phyloP scores from a whole-genome alignment of 768 basidiomycete genomes.

The Tulasnella sp. region DNA sequence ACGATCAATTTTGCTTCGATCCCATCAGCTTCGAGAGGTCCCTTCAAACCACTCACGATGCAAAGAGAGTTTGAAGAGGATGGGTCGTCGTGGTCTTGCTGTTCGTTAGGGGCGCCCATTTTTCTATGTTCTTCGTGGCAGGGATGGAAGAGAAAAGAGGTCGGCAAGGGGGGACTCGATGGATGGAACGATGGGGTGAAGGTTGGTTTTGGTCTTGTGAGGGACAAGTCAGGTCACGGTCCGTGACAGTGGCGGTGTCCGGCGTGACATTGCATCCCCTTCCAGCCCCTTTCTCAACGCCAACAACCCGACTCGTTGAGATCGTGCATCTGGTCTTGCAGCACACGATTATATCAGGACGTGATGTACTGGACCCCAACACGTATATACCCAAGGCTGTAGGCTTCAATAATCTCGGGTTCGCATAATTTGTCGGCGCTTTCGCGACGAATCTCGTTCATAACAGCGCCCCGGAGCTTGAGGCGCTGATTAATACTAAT shows the following conservation, averaged over 20 bases:
- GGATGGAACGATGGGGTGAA: neutral
- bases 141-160: neutral
- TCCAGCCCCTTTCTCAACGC: too few species aligned
- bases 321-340: too few species aligned
- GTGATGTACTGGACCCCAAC: too few species aligned
- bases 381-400: too few species aligned
- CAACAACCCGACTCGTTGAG: too few species aligned
- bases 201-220: neutral
- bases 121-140: neutral
- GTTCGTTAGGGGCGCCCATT: neutral
- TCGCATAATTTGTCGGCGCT: too few species aligned
- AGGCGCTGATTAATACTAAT: too few species aligned
- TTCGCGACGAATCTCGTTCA: too few species aligned
- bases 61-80: neutral
- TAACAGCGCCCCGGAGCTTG: too few species aligned
- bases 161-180: neutral
- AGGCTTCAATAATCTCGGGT: too few species aligned
- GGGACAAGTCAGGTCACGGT: slow-evolving; percentile 8
- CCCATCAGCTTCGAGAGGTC: too few species aligned
- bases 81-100: slow-evolving; percentile 5
- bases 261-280: neutral
- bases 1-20: neutral
- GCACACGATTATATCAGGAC: too few species aligned
- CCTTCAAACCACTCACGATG: neutral
- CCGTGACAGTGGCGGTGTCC: slow-evolving; percentile 1